These are phyloP conservation scores for Colletotrichum plurivorum DNA, from an alignment of 2,329 filamentous ascomycete genomes.

Conservation along the genomic window DNA sequence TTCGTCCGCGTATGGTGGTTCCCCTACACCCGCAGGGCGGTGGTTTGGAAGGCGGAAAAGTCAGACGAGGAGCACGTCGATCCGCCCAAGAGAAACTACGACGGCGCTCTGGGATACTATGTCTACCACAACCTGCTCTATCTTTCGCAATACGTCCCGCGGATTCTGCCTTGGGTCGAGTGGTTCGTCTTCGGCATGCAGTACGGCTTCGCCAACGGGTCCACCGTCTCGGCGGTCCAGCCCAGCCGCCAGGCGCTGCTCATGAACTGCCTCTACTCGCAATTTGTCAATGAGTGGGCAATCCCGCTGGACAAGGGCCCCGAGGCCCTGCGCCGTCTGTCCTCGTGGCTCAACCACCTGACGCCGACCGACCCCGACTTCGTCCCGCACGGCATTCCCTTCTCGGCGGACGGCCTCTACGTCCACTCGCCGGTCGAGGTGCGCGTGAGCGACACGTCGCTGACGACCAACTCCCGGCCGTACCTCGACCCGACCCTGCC, in stretches of 20 bases:
- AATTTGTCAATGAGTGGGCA: slow-evolving; percentile 99
- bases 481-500: slow-evolving; percentile 78
- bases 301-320: slow-evolving; percentile 88
- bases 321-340: slow-evolving; percentile 86
- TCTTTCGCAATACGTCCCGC: slow-evolving; percentile 82
- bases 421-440: slow-evolving; percentile 95
- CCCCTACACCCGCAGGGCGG: slow-evolving; percentile 88
- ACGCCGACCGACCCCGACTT: slow-evolving; percentile 74
- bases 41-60: slow-evolving; percentile 91
- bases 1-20: slow-evolving; percentile 99
- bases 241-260: slow-evolving; percentile 84
- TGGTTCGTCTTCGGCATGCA: slow-evolving; percentile 99
- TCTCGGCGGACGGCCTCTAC: slow-evolving; percentile 83
- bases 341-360: slow-evolving; percentile 83
- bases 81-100: slow-evolving; percentile 82
- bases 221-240: slow-evolving; percentile 81
- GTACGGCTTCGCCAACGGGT: slow-evolving; percentile 86
- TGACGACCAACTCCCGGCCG: slow-evolving; percentile 53
- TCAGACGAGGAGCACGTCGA: slow-evolving; percentile 73
- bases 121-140: slow-evolving; percentile 94
- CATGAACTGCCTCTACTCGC: slow-evolving; percentile 98
- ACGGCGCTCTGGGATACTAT: slow-evolving; percentile 85
- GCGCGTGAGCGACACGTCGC: slow-evolving; percentile 81
- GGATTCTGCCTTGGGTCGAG: slow-evolving; percentile 88
- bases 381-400: slow-evolving; percentile 79